Evolutionary conservation across 1,139 yeast species (phyloP), one percentile per base, ranked within the genome.

Genomic region (Petasospora rhodanensis): DNA sequence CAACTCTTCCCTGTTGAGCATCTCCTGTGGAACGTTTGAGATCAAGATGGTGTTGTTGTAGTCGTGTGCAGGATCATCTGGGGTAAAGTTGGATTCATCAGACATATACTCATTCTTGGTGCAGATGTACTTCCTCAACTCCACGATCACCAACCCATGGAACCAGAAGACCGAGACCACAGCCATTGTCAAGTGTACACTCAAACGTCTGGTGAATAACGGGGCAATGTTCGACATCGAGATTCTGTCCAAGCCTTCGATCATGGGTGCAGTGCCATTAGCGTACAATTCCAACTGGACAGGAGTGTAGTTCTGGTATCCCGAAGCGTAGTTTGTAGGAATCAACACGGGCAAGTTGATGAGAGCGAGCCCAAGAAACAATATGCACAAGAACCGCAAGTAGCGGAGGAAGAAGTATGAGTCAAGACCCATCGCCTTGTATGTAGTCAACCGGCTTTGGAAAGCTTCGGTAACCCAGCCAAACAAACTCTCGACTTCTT

Each of bases 211-310:
- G 0, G 73, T 68, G 24, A 71, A 69, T 3, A 63, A 41, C 4
- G 65, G 62, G 0, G 80, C 66, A 10, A 80, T 70, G 45, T 79
- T 79, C 3, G 85, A 74, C 49, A 79, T 64, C 28, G 84, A 79
- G 11, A 79, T 58, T 33, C 57, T 62, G 46, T 80, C 86, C 34
- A 80, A 55, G 0, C 85, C 83, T 1, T 53, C 31, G 11, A 71
- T 66, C 8, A 55, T 19, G 7, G 52, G 46, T 44, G 56, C 8
- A 1, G 50, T 42, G 3, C 51, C 52, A 33, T 49, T 49, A 2
- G 51, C 43, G 22, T 37, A 42, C 17, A 35, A 30, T 7, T 41
- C 25, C 7, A 45, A 26, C 17, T 49, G 48, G 11, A 18, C 20
- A 3, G 24, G 28, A 1, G 45, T 32, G 28, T 47, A 52, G 12